Conservation (phyloP, 1,284 basidiomycete genomes). For the Schizophyllum amplum region DNA sequence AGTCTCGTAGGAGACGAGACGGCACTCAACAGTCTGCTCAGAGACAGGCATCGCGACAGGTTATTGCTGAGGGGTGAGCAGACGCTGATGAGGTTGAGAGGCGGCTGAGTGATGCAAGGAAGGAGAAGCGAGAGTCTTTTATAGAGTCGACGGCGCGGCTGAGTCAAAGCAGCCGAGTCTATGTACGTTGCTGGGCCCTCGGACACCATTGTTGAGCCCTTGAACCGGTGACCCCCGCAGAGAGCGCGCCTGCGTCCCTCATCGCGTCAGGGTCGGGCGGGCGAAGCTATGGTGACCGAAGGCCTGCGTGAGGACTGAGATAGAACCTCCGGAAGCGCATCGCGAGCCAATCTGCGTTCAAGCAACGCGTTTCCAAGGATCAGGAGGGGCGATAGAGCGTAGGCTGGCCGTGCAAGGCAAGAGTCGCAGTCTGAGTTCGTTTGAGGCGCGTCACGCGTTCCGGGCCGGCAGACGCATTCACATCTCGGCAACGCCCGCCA, state of each 20-base stretch:
- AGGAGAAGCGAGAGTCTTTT: too few species aligned
- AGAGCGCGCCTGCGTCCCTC: too few species aligned
- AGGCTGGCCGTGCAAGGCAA: too few species aligned
- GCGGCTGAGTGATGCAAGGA: too few species aligned
- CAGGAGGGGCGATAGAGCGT: too few species aligned
- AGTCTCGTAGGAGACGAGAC: constrained; percentile 36
- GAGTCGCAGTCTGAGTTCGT: background rate
- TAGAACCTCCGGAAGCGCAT: background rate
- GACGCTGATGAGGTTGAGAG: too few species aligned
- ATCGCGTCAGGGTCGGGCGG: too few species aligned
- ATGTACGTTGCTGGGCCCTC: too few species aligned
- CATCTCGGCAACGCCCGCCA: background rate
- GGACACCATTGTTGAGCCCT: background rate
- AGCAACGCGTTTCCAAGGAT: background rate
- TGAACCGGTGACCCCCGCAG: too few species aligned
- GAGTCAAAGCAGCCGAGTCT: too few species aligned
- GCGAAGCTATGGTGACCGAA: too few species aligned
- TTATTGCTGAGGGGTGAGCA: background rate
- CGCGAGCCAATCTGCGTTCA: background rate
- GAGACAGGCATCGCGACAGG: background rate
- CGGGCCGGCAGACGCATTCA: background rate
- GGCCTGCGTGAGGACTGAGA: background rate
- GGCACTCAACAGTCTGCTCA: too few species aligned
- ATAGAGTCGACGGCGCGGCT: background rate
- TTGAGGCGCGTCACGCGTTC: background rate